Percentiles rank a stretch among this genome's conserved stretches.
These are phyloP conservation scores for Ogataea paraovalis DNA, from an alignment of 805 yeast genomes.

Conservation along the genomic window DNA sequence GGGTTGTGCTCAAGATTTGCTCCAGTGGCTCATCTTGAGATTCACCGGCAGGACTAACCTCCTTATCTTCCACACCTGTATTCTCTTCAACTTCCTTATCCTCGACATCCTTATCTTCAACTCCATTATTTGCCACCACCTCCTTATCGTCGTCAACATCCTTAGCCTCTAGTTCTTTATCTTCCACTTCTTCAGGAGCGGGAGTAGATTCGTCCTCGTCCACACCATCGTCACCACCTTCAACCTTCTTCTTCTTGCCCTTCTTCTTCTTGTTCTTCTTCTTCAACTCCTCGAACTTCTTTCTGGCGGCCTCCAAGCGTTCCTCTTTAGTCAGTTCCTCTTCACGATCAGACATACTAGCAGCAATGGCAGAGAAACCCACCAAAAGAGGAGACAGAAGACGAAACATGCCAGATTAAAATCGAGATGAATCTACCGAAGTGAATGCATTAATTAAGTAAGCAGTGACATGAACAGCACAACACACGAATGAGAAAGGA, in stretches of 20 bases:
- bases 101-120: background rate
- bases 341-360: slow-evolving; percentile 4
- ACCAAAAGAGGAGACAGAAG: too few species aligned
- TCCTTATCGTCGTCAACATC: background rate
- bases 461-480: too few species aligned
- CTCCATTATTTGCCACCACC: slow-evolving; percentile 2
- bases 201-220: slow-evolving; percentile 3
- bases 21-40: slow-evolving; percentile 13
- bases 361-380: too few species aligned
- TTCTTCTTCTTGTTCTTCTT: slow-evolving; percentile 26
- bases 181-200: slow-evolving; percentile 2
- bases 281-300: slow-evolving; percentile 32
- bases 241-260: slow-evolving; percentile 14
- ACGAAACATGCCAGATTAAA: too few species aligned
- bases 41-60: too few species aligned
- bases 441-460: too few species aligned
- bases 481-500: too few species aligned
- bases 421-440: too few species aligned
- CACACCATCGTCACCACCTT: slow-evolving; percentile 3
- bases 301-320: slow-evolving; percentile 33
- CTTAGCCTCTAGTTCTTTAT: too few species aligned
- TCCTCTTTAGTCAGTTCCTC: slow-evolving; percentile 31
- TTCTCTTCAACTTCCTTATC: slow-evolving; percentile 1
- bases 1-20: slow-evolving; percentile 12
- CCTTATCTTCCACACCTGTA: background rate